These are phyloP conservation scores for Umbellularia californica DNA, from an alignment of 164 flowering plant genomes.

Conservation along the genomic window DNA sequence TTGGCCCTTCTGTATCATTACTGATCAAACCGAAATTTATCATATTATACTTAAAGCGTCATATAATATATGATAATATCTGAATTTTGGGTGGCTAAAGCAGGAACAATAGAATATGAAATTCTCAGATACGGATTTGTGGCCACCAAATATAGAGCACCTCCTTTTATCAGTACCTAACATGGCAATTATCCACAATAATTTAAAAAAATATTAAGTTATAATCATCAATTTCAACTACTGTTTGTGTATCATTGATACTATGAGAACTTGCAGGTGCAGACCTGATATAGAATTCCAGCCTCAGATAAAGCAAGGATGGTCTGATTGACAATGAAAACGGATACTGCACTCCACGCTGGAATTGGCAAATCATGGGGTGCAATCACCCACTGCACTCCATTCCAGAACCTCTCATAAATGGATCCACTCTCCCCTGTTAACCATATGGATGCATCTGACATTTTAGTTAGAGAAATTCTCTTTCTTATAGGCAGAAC, in stretches of 20 bases:
- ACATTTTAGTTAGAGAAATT: slow-evolving; percentile 58
- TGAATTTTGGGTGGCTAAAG: not conserved
- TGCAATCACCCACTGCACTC: slow-evolving; percentile 82
- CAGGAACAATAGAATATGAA: not conserved
- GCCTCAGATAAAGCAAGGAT: slow-evolving; percentile 65
- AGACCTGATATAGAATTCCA: slow-evolving; percentile 71
- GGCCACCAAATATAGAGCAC: no score
- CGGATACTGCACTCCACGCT: slow-evolving; percentile 52
- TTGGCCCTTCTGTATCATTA: not conserved
- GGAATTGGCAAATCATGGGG: slow-evolving; percentile 66
- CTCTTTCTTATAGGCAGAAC: slow-evolving; percentile 54
- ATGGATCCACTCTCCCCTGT: slow-evolving; percentile 83
- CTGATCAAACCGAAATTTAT: no score
- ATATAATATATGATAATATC: no score
- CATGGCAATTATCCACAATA: not conserved
- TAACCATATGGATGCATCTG: slow-evolving; percentile 71
- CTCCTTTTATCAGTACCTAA: not conserved
- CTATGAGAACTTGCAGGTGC: not conserved
- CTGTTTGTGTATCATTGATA: not conserved
- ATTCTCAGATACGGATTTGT: not conserved
- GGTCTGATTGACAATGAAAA: slow-evolving; percentile 61
- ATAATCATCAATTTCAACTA: not conserved
- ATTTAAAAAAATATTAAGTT: not conserved
- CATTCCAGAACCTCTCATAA: slow-evolving; percentile 94
- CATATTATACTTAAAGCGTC: not conserved